Conservation (phyloP, 2,329 filamentous ascomycete species). For the Coniella lustricola region DNA sequence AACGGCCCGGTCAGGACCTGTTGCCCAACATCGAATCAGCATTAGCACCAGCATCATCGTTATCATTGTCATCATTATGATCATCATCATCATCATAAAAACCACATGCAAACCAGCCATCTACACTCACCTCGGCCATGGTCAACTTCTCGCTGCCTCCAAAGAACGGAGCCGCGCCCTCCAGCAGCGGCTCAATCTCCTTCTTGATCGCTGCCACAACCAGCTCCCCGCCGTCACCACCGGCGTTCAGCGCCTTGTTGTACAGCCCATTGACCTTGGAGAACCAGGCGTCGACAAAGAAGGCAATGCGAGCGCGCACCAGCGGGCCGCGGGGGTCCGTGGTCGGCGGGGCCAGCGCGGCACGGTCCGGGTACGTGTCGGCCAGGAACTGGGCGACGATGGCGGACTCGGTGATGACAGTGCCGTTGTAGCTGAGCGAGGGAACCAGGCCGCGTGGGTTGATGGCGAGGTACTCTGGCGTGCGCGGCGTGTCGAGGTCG, state of each 20-base stretch:
- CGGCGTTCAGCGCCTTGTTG: conserved; percentile 39
- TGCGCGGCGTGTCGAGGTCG: conserved; percentile 61
- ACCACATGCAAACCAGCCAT: background rate
- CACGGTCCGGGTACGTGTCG: conserved; percentile 60
- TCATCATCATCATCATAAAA: too few species aligned
- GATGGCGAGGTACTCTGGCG: conserved; percentile 66
- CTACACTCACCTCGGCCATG: conserved; percentile 59
- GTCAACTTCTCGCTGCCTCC: conserved; percentile 59
- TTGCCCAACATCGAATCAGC: background rate
- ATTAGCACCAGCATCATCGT: background rate
- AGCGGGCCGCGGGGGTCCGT: conserved; percentile 49
- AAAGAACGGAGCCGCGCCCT: conserved; percentile 52
- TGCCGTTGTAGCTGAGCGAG: conserved; percentile 55
- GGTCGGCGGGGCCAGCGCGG: conserved; percentile 47
- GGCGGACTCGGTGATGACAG: conserved; percentile 66
- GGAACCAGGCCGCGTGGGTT: conserved; percentile 78
- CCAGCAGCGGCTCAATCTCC: conserved; percentile 67
- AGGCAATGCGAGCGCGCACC: conserved; percentile 57
- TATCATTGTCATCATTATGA: background rate
- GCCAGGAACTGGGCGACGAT: conserved; percentile 66
- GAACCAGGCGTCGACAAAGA: conserved; percentile 66
- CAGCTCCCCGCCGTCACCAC: conserved; percentile 43
- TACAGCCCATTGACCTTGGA: conserved; percentile 49
- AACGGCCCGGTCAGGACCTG: conserved; percentile 22
- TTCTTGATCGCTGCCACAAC: conserved; percentile 51